A percentile compares a stretch with the other conserved stretches of the same genome.
Conservation (phyloP, 2,329 filamentous ascomycete species). For the Aureobasidium sp. region DNA sequence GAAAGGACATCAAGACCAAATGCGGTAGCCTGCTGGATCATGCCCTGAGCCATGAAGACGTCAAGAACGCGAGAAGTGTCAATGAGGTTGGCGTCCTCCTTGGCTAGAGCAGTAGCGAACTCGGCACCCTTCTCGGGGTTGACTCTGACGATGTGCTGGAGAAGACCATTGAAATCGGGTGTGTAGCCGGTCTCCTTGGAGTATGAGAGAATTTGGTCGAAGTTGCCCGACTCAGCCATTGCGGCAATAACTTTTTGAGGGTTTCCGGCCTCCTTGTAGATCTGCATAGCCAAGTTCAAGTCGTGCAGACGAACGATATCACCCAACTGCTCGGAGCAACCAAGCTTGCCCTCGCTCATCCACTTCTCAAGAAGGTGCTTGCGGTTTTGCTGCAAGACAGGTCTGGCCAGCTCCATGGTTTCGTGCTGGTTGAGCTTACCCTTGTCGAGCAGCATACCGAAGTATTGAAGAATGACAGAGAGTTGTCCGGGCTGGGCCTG, state of each 20-base stretch:
- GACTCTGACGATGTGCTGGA: constrained; percentile 85
- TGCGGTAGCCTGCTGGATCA: constrained; percentile 97
- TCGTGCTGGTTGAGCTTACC: constrained; percentile 86
- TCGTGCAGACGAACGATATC: constrained; percentile 89
- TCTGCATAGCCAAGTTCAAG: constrained; percentile 72
- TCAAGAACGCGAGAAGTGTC: constrained; percentile 93
- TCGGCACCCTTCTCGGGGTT: constrained; percentile 92
- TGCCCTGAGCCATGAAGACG: constrained; percentile 95
- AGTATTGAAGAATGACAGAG: constrained; percentile 93
- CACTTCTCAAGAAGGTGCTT: constrained; percentile 97
- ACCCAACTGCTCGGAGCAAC: constrained; percentile 92
- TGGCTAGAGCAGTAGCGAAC: constrained; percentile 86
- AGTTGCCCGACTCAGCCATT: constrained; percentile 91
- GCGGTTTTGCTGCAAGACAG: constrained; percentile 84
- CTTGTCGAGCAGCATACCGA: constrained; percentile 94
- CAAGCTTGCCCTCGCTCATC: constrained; percentile 91
- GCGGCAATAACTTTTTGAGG: constrained; percentile 92
- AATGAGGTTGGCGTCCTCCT: constrained; percentile 78
- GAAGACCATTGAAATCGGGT: constrained; percentile 86
- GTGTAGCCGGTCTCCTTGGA: constrained; percentile 76
- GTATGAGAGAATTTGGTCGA: constrained; percentile 93
- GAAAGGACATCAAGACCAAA: constrained; percentile 94
- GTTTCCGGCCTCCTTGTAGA: constrained; percentile 86
- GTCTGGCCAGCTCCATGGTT: constrained; percentile 85
- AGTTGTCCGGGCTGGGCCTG: constrained; percentile 76